A percentile compares a stretch with the other conserved stretches of the same genome.
phyloP scores from a whole-genome alignment of 2,329 filamentous ascomycete genomes.

The Paraphaeosphaeria sporulosa region DNA sequence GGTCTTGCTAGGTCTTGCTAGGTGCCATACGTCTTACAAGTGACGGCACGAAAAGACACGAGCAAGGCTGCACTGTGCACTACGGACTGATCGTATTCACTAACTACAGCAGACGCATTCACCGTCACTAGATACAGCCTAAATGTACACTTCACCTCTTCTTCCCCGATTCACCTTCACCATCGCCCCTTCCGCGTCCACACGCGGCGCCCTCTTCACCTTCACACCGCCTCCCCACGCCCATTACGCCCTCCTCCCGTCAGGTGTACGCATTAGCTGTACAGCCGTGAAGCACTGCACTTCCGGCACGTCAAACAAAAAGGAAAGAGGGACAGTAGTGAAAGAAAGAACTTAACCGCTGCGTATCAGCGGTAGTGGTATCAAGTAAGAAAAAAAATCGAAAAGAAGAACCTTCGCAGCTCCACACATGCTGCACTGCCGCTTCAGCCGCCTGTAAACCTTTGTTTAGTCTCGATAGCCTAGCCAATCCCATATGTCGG shows the following conservation, averaged over 20 bases:
- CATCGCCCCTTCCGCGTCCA: background rate
- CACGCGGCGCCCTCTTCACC: background rate
- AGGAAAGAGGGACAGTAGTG: slow-evolving; percentile 3
- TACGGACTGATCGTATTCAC: slow-evolving; percentile 3
- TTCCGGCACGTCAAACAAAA: slow-evolving; percentile 1
- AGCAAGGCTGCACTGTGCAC: background rate
- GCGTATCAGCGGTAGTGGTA: slow-evolving; percentile 15
- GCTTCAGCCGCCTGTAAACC: background rate
- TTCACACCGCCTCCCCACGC: background rate
- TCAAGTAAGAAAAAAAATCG: slow-evolving; percentile 13
- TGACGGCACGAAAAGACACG: background rate
- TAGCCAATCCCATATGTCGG: background rate
- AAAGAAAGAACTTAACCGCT: slow-evolving; percentile 12
- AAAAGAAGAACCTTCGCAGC: background rate
- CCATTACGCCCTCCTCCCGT: slow-evolving; percentile 12
- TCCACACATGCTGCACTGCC: background rate
- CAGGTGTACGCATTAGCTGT: slow-evolving; percentile 21
- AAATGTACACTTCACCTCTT: background rate
- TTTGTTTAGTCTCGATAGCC: background rate
- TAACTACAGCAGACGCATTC: background rate
- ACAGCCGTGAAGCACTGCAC: background rate
- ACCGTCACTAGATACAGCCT: slow-evolving; percentile 1
- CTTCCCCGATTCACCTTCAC: background rate
- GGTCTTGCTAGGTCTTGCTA: background rate
- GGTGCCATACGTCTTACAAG: background rate